Conservation (phyloP, 1,284 basidiomycete species). For the Fomitopsis pinicola region DNA sequence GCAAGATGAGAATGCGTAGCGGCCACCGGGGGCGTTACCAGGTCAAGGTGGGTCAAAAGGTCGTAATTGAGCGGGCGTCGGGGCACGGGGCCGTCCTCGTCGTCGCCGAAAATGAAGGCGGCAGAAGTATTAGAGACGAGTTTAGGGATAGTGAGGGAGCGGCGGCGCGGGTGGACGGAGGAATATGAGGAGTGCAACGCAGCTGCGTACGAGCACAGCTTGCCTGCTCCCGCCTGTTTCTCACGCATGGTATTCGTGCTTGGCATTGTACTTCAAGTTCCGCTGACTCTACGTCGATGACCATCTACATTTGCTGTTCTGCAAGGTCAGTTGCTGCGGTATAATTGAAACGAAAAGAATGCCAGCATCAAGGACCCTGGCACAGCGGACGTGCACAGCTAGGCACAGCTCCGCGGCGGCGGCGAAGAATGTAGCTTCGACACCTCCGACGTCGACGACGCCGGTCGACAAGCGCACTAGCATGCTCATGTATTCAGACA, state of each 20-base stretch:
- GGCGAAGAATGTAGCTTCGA: no score
- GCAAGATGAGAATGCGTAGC: background rate
- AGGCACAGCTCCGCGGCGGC: no score
- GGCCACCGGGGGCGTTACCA: background rate
- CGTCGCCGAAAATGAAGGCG: background rate
- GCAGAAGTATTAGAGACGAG: background rate
- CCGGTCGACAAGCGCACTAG: no score
- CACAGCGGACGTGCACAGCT: no score
- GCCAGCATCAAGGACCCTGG: background rate
- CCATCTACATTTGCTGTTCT: background rate
- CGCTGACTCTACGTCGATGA: background rate
- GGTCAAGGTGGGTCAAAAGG: background rate
- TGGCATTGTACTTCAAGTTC: background rate
- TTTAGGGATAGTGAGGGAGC: background rate
- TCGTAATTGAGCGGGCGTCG: background rate
- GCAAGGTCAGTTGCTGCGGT: background rate
- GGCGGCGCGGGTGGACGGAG: background rate
- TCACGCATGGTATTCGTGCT: background rate
- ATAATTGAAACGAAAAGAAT: background rate
- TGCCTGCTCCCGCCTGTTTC: background rate
- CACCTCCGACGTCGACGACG: no score
- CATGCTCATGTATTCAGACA: no score
- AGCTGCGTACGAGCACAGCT: background rate
- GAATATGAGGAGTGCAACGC: background rate
- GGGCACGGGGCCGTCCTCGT: background rate